These are phyloP conservation scores for Umbelopsis sp. DNA, from an alignment of 192 early-diverging fungal species.

Conservation along the genomic window DNA sequence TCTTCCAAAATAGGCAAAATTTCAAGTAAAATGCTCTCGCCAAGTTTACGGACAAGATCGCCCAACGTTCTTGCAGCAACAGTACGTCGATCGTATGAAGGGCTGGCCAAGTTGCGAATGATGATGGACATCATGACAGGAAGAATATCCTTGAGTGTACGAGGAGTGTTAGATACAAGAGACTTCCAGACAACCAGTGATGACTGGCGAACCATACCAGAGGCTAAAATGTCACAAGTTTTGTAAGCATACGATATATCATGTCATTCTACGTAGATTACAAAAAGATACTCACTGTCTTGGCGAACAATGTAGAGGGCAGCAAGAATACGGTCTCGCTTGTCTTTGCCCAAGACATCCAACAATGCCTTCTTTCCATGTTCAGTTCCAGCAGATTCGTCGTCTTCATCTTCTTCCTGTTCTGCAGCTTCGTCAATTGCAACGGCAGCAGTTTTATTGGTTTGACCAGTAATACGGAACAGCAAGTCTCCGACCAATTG, in stretches of 20 bases:
- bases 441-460: constrained; percentile 57
- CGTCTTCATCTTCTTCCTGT: constrained; percentile 52
- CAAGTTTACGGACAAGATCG: constrained; percentile 93
- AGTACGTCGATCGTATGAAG: constrained; percentile 76
- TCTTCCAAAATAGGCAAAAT: constrained; percentile 91
- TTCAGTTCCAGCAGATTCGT: constrained; percentile 60
- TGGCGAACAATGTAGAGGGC: constrained; percentile 91
- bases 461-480: constrained; percentile 88
- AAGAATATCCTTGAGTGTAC: constrained; percentile 94
- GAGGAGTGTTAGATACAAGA: constrained; percentile 94
- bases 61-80: constrained; percentile 90
- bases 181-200: constrained; percentile 94
- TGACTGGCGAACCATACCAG: constrained; percentile 84
- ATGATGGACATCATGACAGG: constrained; percentile 90
- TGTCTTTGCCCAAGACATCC: constrained; percentile 82
- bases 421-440: constrained; percentile 41
- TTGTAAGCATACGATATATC: background rate
- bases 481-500: constrained; percentile 95
- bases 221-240: constrained; percentile 20
- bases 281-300: constrained; percentile 54
- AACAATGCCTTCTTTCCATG: constrained; percentile 67
- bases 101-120: constrained; percentile 75
- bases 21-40: constrained; percentile 84
- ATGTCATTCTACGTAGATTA: background rate
- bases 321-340: constrained; percentile 83